Base-by-base conservation (phyloP, 2,329 filamentous ascomycete species). In the Arthrinium phaeospermum region DNA sequence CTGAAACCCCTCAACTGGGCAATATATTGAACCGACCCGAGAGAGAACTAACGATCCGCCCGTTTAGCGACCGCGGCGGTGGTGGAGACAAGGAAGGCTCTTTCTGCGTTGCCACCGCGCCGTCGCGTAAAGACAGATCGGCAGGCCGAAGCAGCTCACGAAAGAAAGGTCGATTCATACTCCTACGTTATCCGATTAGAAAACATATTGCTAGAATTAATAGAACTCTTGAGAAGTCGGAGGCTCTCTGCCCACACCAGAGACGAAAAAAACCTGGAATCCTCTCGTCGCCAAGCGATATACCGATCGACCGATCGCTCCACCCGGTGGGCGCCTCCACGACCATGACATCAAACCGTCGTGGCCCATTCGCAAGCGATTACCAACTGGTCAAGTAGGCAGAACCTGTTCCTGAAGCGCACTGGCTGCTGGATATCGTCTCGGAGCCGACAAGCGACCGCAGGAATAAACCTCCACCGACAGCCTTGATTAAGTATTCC, bases 331-430 rank as follows among this genome's bases (percentile, higher is more conserved):
- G 27, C 14, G 51, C 14, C 27, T 57, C 51, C 27, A 34, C 30
- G 51, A 57, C 51, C 16, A 57, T 57, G 51, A 57, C 51, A 57
- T 57, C 51, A 57, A 57, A 34, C 10, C 51, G 27, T 34, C 51
- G 51, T 57, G 51, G 27, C 14, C 27, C 51, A 34, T 57, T 57
- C 51, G 51, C 51, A 57, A 57, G 51, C 51, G 27, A 57, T 57
- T 57, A 57, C 51, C n/a, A 34, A 57, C 7, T 27, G 1, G 5
- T 8, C 5, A 57, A 6, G 27, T 41, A 41, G 5, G 37, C 6
- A 41, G 37, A 34, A 57, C 51, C 24, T 53, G 24, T 53, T 53
- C n/a, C n/a, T 53, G 49, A 24, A 53, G 27, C 27, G 0, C 4
- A 57, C 14, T 30, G 27, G 27, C 27, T 30, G 27, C 27, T 57